These are phyloP conservation scores for Nepenthes mirabilis DNA, from an alignment of 148 eudicot genomes.

Conservation along the genomic window DNA sequence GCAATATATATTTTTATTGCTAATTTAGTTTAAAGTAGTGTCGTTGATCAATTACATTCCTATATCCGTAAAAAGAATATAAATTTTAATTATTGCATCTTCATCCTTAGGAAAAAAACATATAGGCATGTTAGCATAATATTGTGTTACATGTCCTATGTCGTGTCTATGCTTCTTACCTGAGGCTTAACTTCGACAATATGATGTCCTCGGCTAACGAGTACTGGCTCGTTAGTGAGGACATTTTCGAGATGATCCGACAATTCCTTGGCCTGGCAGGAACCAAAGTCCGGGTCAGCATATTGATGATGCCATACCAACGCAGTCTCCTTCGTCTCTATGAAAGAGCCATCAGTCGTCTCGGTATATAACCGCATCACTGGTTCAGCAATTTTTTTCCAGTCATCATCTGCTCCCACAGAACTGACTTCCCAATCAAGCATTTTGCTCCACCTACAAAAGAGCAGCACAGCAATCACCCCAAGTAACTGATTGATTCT, in stretches of 20 bases:
- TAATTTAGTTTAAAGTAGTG: no score
- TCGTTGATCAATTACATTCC: no score
- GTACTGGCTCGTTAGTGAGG: conserved; percentile 25
- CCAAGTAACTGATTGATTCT: no score
- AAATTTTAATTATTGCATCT: neutral
- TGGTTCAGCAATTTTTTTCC: conserved; percentile 23
- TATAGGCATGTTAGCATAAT: neutral
- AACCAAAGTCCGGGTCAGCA: conserved; percentile 22
- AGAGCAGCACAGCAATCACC: neutral
- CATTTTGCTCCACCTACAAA: conserved; percentile 13
- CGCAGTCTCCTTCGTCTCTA: conserved; percentile 22
- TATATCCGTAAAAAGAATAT: no score
- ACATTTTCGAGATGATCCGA: conserved; percentile 21
- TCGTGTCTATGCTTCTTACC: conserved; percentile 6
- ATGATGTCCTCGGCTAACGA: conserved; percentile 20
- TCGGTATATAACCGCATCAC: conserved; percentile 23
- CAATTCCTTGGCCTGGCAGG: conserved; percentile 21
- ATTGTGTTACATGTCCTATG: neutral
- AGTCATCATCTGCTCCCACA: conserved; percentile 11
- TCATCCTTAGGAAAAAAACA: neutral
- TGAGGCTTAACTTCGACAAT: conserved; percentile 29
- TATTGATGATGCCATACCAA: conserved; percentile 22
- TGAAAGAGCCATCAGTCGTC: conserved; percentile 21
- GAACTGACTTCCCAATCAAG: conserved; percentile 15
- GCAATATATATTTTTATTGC: no score